These are phyloP conservation scores for Colletotrichum sp. DNA, from an alignment of 2,329 filamentous ascomycete species.

Conservation along the genomic window DNA sequence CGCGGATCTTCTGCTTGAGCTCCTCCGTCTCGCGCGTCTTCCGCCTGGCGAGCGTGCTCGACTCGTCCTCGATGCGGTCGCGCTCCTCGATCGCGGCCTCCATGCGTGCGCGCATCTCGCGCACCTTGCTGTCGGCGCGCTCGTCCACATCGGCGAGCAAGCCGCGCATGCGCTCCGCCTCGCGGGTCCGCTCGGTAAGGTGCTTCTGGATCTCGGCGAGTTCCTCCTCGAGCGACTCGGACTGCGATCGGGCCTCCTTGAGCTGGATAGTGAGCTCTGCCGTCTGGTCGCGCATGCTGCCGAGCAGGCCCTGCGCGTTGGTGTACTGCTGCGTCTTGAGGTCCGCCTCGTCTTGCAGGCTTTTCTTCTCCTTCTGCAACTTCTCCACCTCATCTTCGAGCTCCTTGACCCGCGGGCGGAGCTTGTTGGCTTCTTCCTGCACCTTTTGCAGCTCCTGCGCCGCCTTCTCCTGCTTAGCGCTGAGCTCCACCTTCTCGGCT, in stretches of 20 bases:
- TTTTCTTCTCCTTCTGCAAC: slow-evolving; percentile 70
- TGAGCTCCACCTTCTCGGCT: slow-evolving; percentile 78
- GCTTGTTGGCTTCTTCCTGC: slow-evolving; percentile 73
- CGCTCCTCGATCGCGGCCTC: slow-evolving; percentile 93
- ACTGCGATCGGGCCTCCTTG: slow-evolving; percentile 83
- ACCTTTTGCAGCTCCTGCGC: slow-evolving; percentile 72
- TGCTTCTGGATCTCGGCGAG: slow-evolving; percentile 86
- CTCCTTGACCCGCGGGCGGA: slow-evolving; percentile 66
- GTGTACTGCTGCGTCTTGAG: slow-evolving; percentile 86
- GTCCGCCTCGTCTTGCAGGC: slow-evolving; percentile 78
- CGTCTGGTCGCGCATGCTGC: slow-evolving; percentile 92
- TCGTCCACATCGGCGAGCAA: slow-evolving; percentile 87
- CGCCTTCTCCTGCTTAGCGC: slow-evolving; percentile 74
- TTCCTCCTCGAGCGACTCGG: slow-evolving; percentile 90
- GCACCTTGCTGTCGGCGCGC: slow-evolving; percentile 78
- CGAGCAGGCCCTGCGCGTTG: slow-evolving; percentile 83
- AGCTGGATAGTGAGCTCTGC: slow-evolving; percentile 89
- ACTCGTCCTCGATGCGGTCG: slow-evolving; percentile 90
- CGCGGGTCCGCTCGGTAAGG: slow-evolving; percentile 84
- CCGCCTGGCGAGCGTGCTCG: slow-evolving; percentile 76
- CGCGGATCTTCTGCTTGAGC: slow-evolving; percentile 76
- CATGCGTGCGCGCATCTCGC: slow-evolving; percentile 88
- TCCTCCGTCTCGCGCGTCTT: slow-evolving; percentile 87
- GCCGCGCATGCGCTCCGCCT: slow-evolving; percentile 93
- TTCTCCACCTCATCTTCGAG: slow-evolving; percentile 77